Base-by-base conservation (phyloP, 2,329 filamentous ascomycete species). In the Cordyceps pruinosa region DNA sequence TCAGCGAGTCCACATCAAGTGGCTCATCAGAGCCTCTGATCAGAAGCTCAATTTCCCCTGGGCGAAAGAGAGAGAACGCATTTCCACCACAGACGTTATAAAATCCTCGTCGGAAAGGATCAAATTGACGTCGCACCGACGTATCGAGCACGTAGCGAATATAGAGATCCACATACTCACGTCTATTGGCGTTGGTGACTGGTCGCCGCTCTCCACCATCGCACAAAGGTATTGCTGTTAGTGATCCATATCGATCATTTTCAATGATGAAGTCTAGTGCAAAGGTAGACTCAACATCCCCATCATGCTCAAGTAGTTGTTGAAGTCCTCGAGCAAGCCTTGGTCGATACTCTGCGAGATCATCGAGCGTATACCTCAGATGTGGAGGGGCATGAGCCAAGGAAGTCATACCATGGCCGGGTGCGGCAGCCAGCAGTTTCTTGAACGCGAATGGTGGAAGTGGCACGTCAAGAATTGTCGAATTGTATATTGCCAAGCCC, bases 61-160 rank as follows among this genome's bases (percentile, higher is more conserved):
- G 88, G 17, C 89, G 83, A 70, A 96, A 96, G 2, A 97, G 80
- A 1, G 87, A 90, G 35, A 96, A 77, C 0, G 92, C 91, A 67
- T 94, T 96, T 35, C 91, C 90, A 35, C 88, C 89, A 67, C 90
- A 96, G 28, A 96, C 90, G 0, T 89, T 95, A 69, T 90, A 97
- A 72, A 97, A 97, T 1, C 92, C 92, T 56, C 91, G 84, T 68
- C 94, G 94, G 77, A 97, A 97, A 1, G 92, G 91, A 68, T 96
- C 90, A 62, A 95, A 97, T 66, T 96, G 91, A 41, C 89, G 82
- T 39, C 82, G 76, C 1, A 96, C 88, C 1, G 89, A 82, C 7
- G 80, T 85, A 65, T 96, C 90, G 12, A 97, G 82, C 10, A 93
- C 70, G 68, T 93, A 88, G 39, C 85, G 83, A 10, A 96, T 82